These are phyloP conservation scores for Leccinum subtestaceum DNA, from an alignment of 768 basidiomycete genomes.

Conservation along the genomic window DNA sequence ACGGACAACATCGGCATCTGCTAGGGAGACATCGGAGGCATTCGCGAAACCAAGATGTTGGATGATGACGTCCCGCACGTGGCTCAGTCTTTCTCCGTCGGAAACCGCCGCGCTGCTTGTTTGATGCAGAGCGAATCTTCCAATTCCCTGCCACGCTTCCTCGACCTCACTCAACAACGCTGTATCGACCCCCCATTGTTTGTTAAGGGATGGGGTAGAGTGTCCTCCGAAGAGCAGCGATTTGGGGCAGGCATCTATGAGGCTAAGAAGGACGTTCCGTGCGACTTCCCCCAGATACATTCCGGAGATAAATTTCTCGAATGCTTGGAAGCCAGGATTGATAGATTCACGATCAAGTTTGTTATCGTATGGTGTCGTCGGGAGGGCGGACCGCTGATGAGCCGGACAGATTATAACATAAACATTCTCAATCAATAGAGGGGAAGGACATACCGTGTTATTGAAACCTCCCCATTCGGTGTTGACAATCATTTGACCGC, in stretches of 20 bases:
- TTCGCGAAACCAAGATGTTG: constrained; percentile 58
- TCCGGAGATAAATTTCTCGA: constrained; percentile 97
- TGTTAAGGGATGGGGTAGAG: constrained; percentile 69
- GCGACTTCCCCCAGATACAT: constrained; percentile 98
- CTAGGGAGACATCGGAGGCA: constrained; percentile 48
- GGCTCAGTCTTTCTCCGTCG: constrained; percentile 41
- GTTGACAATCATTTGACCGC: constrained; percentile 90
- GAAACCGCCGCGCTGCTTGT: not conserved
- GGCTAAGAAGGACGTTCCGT: constrained; percentile 77
- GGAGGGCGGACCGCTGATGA: constrained; percentile 71
- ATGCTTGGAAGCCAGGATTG: constrained; percentile 89
- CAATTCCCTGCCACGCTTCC: constrained; percentile 61
- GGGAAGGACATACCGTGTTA: constrained; percentile 64
- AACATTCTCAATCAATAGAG: not conserved
- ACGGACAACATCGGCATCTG: constrained; percentile 73
- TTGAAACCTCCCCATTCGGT: constrained; percentile 99
- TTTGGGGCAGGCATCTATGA: constrained; percentile 73
- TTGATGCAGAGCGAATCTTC: constrained; percentile 29
- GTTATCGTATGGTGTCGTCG: constrained; percentile 88
- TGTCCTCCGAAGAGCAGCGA: constrained; percentile 79
- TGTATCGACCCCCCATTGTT: constrained; percentile 93
- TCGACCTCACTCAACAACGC: constrained; percentile 87
- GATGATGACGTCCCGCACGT: constrained; percentile 59
- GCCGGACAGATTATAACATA: constrained; percentile 2
- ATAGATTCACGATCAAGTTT: constrained; percentile 90